Conservation (phyloP, 1,139 yeast genomes). For the Groenewaldozyma sp. region DNA sequence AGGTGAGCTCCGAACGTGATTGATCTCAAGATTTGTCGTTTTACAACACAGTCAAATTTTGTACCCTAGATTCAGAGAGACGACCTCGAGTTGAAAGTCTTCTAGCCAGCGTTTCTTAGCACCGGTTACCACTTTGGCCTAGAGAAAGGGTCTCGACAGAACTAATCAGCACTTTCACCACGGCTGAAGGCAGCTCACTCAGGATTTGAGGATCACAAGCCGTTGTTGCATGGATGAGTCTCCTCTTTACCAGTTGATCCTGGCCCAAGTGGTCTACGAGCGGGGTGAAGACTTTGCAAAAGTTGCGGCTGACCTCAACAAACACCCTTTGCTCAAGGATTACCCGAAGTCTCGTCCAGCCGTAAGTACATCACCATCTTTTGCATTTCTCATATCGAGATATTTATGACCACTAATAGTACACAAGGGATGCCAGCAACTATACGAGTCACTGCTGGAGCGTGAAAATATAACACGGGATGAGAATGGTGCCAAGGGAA, state of each 20-base stretch:
- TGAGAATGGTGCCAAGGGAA: slow-evolving; percentile 8
- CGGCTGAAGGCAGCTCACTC: too few relatives aligned
- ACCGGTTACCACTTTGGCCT: too few relatives aligned
- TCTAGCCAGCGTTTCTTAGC: too few relatives aligned
- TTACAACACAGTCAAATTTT: too few relatives aligned
- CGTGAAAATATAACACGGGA: slow-evolving; percentile 20
- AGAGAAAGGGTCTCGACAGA: too few relatives aligned
- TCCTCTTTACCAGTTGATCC: slow-evolving; percentile 25
- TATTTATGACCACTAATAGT: slow-evolving; percentile 1
- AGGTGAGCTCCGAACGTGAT: too few relatives aligned
- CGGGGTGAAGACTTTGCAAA: slow-evolving; percentile 25
- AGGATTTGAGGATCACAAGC: background rate
- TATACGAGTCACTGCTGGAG: slow-evolving; percentile 20
- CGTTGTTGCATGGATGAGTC: background rate
- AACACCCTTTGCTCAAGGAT: slow-evolving; percentile 26
- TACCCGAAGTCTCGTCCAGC: slow-evolving; percentile 9
- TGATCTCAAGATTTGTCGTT: too few relatives aligned
- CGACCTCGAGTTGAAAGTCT: too few relatives aligned
- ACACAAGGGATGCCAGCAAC: slow-evolving; percentile 19
- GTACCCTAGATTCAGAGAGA: too few relatives aligned
- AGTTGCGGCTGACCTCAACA: slow-evolving; percentile 23
- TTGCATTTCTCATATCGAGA: background rate
- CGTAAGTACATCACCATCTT: slow-evolving; percentile 4
- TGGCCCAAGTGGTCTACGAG: slow-evolving; percentile 30
- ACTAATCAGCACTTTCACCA: too few relatives aligned